These are phyloP conservation scores for Aspergillus diversus DNA, from an alignment of 495 filamentous ascomycete species.

Conservation along the genomic window DNA sequence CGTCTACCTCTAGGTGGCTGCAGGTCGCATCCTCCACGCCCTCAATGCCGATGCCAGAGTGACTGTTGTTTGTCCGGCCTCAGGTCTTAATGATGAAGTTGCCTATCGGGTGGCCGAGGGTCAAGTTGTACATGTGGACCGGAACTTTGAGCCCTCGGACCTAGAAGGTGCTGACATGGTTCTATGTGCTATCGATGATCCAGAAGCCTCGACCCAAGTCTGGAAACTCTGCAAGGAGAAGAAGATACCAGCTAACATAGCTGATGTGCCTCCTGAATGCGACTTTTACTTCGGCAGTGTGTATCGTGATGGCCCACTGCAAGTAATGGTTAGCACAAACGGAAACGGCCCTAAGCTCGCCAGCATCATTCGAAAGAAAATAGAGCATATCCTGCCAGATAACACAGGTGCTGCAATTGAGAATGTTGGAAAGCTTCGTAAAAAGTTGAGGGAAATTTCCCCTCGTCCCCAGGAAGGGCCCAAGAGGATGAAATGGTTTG, in stretches of 20 bases:
- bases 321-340: constrained; percentile 98
- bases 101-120: constrained; percentile 72
- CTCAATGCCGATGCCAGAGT: constrained; percentile 94
- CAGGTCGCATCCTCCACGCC: constrained; percentile 86
- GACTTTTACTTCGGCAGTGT: constrained; percentile 98
- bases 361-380: constrained; percentile 80
- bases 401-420: constrained; percentile 83
- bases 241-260: constrained; percentile 89
- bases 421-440: constrained; percentile 77
- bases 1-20: constrained; percentile 71
- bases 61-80: constrained; percentile 77
- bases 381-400: constrained; percentile 72
- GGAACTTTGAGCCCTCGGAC: constrained; percentile 79
- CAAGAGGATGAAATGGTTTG: constrained; percentile 89
- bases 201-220: constrained; percentile 79
- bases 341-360: constrained; percentile 94
- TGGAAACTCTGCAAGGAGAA: constrained; percentile 89
- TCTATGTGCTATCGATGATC: constrained; percentile 89
- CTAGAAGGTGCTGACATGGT: constrained; percentile 85
- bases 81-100: constrained; percentile 86
- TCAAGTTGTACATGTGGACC: constrained; percentile 77
- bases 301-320: constrained; percentile 90
- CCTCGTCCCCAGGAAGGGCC: constrained; percentile 73
- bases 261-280: constrained; percentile 94
- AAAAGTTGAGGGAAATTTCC: constrained; percentile 77